Conservation (phyloP, 768 basidiomycete genomes). For the Rhodosporidiobolus sp. region DNA sequence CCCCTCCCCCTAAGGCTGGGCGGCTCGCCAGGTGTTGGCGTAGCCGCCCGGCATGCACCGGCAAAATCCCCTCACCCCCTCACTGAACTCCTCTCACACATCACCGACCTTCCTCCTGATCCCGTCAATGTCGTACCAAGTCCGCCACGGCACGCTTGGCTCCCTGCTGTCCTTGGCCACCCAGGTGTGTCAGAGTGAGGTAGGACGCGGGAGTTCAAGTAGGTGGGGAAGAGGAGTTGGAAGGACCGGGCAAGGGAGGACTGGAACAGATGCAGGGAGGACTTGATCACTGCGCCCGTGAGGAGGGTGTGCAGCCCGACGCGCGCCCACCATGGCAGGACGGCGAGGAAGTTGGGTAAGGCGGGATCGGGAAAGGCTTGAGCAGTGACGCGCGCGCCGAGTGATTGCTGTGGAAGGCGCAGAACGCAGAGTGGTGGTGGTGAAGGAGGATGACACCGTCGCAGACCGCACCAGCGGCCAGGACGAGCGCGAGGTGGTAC, state of each 20-base stretch:
- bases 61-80: too few species aligned
- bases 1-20: too few species aligned
- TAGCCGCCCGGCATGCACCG: too few species aligned
- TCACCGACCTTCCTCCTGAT: too few species aligned
- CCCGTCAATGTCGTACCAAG: too few species aligned
- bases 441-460: neutral
- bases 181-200: too few species aligned
- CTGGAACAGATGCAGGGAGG: neutral
- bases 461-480: neutral
- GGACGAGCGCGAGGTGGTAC: neutral
- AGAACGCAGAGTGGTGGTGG: neutral
- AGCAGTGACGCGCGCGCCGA: neutral
- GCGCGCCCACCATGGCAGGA: too few species aligned
- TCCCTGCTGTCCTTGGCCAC: too few species aligned
- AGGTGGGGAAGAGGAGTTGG: constrained; percentile 3
- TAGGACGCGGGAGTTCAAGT: too few species aligned
- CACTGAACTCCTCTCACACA: too few species aligned
- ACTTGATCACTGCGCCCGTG: neutral
- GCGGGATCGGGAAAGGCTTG: neutral
- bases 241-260: neutral
- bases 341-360: neutral
- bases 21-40: too few species aligned
- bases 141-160: too few species aligned
- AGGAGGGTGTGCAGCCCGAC: neutral
- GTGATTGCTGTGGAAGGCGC: neutral